These are phyloP conservation scores for Aspergillus fumigatiaffinis DNA, from an alignment of 2,329 filamentous ascomycete genomes.

Conservation along the genomic window DNA sequence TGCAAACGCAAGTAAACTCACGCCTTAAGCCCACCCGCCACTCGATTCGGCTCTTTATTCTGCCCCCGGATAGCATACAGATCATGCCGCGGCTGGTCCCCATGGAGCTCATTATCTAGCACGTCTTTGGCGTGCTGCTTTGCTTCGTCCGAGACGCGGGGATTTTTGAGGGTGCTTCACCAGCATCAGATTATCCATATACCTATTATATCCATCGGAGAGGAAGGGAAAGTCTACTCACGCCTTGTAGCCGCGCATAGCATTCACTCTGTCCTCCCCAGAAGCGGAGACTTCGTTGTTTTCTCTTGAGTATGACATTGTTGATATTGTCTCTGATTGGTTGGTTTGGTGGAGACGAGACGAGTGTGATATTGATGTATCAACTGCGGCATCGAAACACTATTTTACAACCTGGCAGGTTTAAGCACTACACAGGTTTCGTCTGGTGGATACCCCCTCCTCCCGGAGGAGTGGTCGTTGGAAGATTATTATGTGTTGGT, in stretches of 20 bases:
- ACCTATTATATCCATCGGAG: too few species aligned
- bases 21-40: slow-evolving; percentile 16
- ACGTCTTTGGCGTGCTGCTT: slow-evolving; percentile 24
- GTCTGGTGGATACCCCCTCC: background rate
- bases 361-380: background rate
- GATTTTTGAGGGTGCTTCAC: slow-evolving; percentile 12
- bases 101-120: slow-evolving; percentile 17
- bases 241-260: slow-evolving; percentile 18
- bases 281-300: slow-evolving; percentile 9
- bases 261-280: slow-evolving; percentile 15
- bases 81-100: slow-evolving; percentile 13
- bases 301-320: slow-evolving; percentile 10
- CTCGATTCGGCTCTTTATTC: slow-evolving; percentile 11
- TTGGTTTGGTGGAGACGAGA: background rate
- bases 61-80: slow-evolving; percentile 3
- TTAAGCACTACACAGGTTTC: background rate
- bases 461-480: background rate
- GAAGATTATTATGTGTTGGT: background rate
- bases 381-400: background rate
- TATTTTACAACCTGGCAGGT: too few species aligned
- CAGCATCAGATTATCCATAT: background rate
- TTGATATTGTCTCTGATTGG: background rate
- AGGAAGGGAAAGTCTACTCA: slow-evolving; percentile 1
- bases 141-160: slow-evolving; percentile 18
- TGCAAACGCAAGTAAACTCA: background rate